Conservation (phyloP, 352 stramenopile genomes). For the Stramenopiles sp. region DNA sequence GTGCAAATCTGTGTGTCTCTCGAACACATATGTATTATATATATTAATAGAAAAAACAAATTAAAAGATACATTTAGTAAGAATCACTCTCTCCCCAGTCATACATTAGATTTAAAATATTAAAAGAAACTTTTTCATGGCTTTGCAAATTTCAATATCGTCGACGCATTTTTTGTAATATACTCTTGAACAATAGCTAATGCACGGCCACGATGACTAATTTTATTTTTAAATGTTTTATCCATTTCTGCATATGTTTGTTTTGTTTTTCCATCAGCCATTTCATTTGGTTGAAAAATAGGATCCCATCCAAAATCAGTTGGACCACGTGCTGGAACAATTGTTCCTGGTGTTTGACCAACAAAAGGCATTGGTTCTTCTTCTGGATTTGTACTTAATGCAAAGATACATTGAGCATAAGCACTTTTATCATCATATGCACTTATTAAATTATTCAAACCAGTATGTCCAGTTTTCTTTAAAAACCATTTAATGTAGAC, state of each 20-base stretch:
- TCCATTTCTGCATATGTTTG: constrained; percentile 70
- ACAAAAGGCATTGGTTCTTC: constrained; percentile 72
- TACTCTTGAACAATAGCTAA: constrained; percentile 33
- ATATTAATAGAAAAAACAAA: no score
- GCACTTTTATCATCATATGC: constrained; percentile 81
- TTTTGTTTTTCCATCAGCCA: no score
- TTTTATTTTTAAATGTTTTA: constrained; percentile 60
- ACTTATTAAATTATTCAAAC: constrained; percentile 71
- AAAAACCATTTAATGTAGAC: constrained; percentile 98
- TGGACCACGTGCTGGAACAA: constrained; percentile 63
- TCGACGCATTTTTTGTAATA: constrained; percentile 6
- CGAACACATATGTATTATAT: no score
- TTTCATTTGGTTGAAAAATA: constrained; percentile 60
- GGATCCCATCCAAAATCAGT: constrained; percentile 67
- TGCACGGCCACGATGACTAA: constrained; percentile 62
- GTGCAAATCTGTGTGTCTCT: no score
- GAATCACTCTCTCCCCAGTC: no score
- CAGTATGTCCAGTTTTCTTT: constrained; percentile 73
- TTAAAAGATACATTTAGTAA: no score
- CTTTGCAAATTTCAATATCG: no score
- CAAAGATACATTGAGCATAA: constrained; percentile 88
- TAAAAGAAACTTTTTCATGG: no score
- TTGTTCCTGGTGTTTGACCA: constrained; percentile 63
- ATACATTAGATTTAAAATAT: no score
- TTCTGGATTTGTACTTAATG: constrained; percentile 43